Conservation (phyloP, 495 filamentous ascomycete species). For the Tetracladium setigerum region DNA sequence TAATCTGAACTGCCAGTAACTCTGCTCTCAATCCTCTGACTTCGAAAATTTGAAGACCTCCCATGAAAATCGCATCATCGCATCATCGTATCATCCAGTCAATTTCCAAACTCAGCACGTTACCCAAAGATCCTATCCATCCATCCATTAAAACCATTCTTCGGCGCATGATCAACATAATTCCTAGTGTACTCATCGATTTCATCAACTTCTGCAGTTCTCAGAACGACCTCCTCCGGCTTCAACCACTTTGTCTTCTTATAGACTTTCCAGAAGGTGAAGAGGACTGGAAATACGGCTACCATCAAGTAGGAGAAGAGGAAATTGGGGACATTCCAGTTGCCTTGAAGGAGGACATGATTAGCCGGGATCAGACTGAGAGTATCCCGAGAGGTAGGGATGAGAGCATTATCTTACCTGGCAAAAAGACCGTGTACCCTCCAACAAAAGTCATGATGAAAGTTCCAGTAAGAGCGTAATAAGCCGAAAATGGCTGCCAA, state of each 20-base stretch:
- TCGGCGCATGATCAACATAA: conserved; percentile 36
- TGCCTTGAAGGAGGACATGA: no score
- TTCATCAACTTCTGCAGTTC: conserved; percentile 51
- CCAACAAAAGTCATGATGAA: conserved; percentile 67
- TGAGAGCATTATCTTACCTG: conserved; percentile 28
- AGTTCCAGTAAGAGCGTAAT: conserved; percentile 47
- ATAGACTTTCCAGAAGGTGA: conserved; percentile 60
- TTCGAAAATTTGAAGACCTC: no score
- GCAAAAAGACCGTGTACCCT: conserved; percentile 70
- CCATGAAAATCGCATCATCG: no score
- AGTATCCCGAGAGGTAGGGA: background rate
- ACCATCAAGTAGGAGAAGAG: conserved; percentile 72
- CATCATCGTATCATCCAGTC: no score
- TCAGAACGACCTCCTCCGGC: conserved; percentile 56
- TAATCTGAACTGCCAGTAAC: no score
- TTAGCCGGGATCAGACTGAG: conserved; percentile 30
- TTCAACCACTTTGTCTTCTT: conserved; percentile 52
- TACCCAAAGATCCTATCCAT: no score
- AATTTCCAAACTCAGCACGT: no score
- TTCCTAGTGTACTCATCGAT: conserved; percentile 67
- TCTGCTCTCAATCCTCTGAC: no score
- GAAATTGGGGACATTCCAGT: conserved; percentile 65
- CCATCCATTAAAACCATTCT: no score
- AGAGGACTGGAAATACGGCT: conserved; percentile 56
- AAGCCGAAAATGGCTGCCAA: conserved; percentile 65